These are phyloP conservation scores for Penicillium thymicola DNA, from an alignment of 2,329 filamentous ascomycete genomes.

Conservation along the genomic window DNA sequence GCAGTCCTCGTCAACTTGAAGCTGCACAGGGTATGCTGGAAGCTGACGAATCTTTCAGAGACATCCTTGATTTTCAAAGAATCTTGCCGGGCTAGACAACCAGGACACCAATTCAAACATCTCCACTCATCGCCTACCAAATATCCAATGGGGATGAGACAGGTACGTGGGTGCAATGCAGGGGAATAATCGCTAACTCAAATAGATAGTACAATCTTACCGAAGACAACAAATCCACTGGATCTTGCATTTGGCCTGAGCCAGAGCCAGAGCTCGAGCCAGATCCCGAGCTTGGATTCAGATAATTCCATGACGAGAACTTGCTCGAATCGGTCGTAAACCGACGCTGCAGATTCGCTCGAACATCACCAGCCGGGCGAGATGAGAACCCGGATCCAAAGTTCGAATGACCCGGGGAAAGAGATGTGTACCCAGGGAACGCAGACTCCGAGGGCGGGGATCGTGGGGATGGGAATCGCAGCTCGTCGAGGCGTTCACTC, in stretches of 20 bases:
- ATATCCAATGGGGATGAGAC: not conserved
- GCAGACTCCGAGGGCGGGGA: constrained; percentile 72
- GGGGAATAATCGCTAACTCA: not conserved
- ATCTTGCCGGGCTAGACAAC: not conserved
- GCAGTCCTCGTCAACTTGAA: not conserved
- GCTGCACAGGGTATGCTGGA: not conserved
- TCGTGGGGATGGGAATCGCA: constrained; percentile 73
- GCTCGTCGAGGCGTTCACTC: constrained; percentile 70
- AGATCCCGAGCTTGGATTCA: constrained; percentile 58
- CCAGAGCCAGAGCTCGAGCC: constrained; percentile 43
- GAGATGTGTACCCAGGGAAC: constrained; percentile 71
- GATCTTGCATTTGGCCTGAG: constrained; percentile 44
- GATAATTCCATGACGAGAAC: constrained; percentile 68
- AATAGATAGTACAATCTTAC: constrained; percentile 38
- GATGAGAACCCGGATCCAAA: constrained; percentile 56
- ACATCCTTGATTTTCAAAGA: not conserved
- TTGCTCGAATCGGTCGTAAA: constrained; percentile 91
- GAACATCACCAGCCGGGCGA: constrained; percentile 61
- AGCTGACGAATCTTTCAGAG: not conserved
- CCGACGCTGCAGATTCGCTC: constrained; percentile 77
- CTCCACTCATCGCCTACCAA: not conserved
- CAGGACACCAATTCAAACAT: not conserved
- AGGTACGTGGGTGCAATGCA: not conserved
- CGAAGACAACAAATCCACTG: constrained; percentile 52
- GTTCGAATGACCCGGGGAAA: constrained; percentile 64